Evolutionary conservation across 306 rosid genomes (phyloP).

Genomic region (Ziziphus jujuba): DNA sequence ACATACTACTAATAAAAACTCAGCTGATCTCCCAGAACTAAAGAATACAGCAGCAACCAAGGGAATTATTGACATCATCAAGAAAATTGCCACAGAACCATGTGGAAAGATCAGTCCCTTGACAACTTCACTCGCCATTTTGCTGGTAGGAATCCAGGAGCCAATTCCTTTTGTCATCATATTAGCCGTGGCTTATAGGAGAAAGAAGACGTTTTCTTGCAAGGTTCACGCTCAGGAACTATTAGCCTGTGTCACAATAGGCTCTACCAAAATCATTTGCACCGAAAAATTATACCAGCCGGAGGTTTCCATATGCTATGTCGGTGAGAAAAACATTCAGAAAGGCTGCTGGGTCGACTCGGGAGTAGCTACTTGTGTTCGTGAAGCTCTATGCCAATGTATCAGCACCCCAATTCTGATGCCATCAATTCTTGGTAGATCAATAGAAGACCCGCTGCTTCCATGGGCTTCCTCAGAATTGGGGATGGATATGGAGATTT

Average conservation of each 20-base stretch:
- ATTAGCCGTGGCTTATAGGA: slow-evolving; percentile 9
- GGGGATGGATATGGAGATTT: no score
- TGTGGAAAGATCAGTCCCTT: background rate
- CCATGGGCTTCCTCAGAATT: no score
- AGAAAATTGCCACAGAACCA: slow-evolving; percentile 4
- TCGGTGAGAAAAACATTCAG: no score
- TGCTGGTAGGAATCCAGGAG: slow-evolving; percentile 23
- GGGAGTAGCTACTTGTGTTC: background rate
- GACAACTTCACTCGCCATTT: background rate
- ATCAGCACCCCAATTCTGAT: no score
- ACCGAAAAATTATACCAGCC: no score
- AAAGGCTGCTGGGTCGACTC: background rate
- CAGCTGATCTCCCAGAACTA: no score
- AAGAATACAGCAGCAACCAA: background rate
- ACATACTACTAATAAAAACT: no score
- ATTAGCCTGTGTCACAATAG: slow-evolving; percentile 18
- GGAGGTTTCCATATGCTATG: background rate
- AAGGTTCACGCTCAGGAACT: background rate
- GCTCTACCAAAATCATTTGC: slow-evolving; percentile 1
- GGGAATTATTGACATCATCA: background rate
- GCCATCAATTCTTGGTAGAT: no score
- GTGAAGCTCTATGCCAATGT: no score
- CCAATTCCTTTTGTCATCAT: slow-evolving; percentile 12
- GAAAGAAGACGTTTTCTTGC: background rate
- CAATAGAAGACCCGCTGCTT: no score